Percentiles rank a stretch among this genome's conserved stretches.
These are phyloP conservation scores for Rhynchospora tenuis DNA, from an alignment of 176 grass and related monocot species.

Conservation along the genomic window DNA sequence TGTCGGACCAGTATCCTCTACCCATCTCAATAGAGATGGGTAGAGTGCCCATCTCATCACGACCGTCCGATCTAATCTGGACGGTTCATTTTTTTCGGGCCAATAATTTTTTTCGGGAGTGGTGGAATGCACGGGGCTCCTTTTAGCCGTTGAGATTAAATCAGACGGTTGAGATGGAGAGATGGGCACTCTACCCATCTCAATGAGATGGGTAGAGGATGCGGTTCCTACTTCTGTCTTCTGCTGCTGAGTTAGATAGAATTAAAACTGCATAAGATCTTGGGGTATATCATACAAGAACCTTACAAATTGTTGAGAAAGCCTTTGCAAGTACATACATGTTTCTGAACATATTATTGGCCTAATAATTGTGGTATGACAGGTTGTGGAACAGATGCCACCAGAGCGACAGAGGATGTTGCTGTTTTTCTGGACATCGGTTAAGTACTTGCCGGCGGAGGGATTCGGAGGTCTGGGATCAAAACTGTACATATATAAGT, in stretches of 20 bases:
- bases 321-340: background rate
- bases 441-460: constrained; percentile 80
- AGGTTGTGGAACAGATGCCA: constrained; percentile 79
- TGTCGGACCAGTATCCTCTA: too few species aligned
- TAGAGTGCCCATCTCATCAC: too few species aligned
- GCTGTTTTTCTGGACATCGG: constrained; percentile 96
- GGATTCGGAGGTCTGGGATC: constrained; percentile 77
- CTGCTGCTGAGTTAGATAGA: background rate
- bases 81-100: too few species aligned
- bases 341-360: background rate
- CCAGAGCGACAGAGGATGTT: constrained; percentile 68
- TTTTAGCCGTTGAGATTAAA: too few species aligned
- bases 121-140: too few species aligned
- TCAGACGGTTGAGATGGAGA: too few species aligned
- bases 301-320: background rate
- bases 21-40: too few species aligned
- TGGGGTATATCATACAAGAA: background rate
- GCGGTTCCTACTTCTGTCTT: too few species aligned
- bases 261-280: background rate
- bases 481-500: constrained; percentile 84
- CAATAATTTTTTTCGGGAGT: too few species aligned
- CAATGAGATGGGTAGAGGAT: too few species aligned
- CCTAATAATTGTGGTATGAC: background rate
- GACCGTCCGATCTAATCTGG: too few species aligned
- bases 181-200: too few species aligned